Base-by-base conservation (phyloP, 768 basidiomycete species). In the Trametes villosa region DNA sequence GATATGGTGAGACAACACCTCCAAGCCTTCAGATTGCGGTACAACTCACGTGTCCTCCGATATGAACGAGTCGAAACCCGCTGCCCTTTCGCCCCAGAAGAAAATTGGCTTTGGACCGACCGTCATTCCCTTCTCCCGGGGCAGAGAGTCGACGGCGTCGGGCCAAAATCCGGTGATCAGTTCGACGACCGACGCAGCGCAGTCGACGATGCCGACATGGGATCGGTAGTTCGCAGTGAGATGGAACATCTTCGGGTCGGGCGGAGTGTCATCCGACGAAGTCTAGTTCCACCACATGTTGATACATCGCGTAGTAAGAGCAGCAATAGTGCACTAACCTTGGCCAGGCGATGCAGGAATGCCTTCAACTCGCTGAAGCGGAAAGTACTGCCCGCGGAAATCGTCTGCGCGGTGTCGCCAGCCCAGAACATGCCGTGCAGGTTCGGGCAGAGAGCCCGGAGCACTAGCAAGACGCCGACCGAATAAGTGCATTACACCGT, bases 361-460 rank as follows among this genome's bases (percentile, higher is more conserved):
- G 89, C 82, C 67, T 86, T 90, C 50, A 92, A 68, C 41, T 90
- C 87, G 55, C 86, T 76, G 68, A 92, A 92, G 11, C 84, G 75
- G 64, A 92, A 92, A 0, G 87, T 80, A 63, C 86, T 88, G 3
- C 89, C 90, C 0, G 82, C 80, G 0, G 87, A 85, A 36, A 92
- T 91, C 0, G 89, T 88, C 63, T 92, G 90, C 0, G 90, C 88
- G 0, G 90, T 91, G 67, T 92, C 90, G 0, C 91, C 90, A 2
- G 88, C 89, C 87, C 88, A 91, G 63, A 91, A 87, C n/a, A 90
- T 71, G 0, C 89, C 89, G 50, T 87, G 75, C 0, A 83, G 79
- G 65, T 90, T 89, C 12, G 71, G 71, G 62, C 87, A 90, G n/a
- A 91, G 68, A 0, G 76, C 75, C 27, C 87, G 75, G 40, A 91